These are phyloP conservation scores for Marsdenia floribunda DNA, from an alignment of 257 asterid genomes.

Conservation along the genomic window DNA sequence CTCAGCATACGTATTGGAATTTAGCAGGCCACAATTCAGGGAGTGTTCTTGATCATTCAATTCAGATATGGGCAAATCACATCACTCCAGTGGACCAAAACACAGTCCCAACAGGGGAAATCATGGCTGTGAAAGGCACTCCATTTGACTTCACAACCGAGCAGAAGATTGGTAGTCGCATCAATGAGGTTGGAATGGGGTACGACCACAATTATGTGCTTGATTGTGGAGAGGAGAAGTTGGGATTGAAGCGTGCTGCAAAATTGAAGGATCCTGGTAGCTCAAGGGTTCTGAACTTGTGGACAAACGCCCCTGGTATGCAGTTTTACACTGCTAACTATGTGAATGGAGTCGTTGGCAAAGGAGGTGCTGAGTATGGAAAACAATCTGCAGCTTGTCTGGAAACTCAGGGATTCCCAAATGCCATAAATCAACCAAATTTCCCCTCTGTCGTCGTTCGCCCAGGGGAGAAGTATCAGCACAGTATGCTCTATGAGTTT, in stretches of 20 bases:
- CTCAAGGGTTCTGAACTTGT: slow-evolving; percentile 71
- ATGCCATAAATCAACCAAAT: slow-evolving; percentile 70
- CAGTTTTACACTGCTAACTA: slow-evolving; percentile 93
- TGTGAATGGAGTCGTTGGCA: slow-evolving; percentile 68
- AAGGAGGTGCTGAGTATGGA: slow-evolving; percentile 66
- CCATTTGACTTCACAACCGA: slow-evolving; percentile 85
- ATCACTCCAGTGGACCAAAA: slow-evolving; percentile 78
- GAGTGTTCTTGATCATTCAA: slow-evolving; percentile 61
- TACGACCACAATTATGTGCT: slow-evolving; percentile 94
- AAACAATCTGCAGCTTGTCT: slow-evolving; percentile 78
- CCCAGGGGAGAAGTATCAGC: slow-evolving; percentile 80
- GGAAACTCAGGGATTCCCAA: slow-evolving; percentile 97
- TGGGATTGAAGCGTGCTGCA: slow-evolving; percentile 72
- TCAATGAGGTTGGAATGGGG: slow-evolving; percentile 75
- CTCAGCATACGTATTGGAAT: slow-evolving; percentile 98
- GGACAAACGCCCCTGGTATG: slow-evolving; percentile 96
- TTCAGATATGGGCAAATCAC: slow-evolving; percentile 64
- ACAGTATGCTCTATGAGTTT: slow-evolving; percentile 81
- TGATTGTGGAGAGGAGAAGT: slow-evolving; percentile 60
- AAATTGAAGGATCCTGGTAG: slow-evolving; percentile 71
- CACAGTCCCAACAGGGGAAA: slow-evolving; percentile 81
- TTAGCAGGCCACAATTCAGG: slow-evolving; percentile 79
- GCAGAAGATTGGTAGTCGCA: slow-evolving; percentile 57
- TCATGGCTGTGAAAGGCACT: slow-evolving; percentile 66
- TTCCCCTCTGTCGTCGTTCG: slow-evolving; percentile 74